Evolutionary conservation across 2,329 filamentous ascomycete genomes (phyloP), one percentile per base, ranked within the genome.

Genomic region (Xylariaceae sp.): DNA sequence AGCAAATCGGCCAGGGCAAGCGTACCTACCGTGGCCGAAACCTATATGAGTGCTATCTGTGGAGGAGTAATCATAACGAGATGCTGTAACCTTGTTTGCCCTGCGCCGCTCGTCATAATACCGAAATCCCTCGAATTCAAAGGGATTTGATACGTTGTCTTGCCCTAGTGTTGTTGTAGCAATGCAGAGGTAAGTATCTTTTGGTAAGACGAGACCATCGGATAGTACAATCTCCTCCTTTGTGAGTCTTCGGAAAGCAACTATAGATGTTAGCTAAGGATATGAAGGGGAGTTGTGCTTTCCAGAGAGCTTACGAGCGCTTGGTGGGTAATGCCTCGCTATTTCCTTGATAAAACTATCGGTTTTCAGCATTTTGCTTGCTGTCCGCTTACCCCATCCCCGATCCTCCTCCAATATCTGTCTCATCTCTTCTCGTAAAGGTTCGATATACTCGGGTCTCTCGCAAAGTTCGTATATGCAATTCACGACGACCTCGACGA

Each of bases 151-250:
- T 12, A 52, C 49, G 5, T 37, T 23, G 23, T 52, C 49, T 16
- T 52, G 49, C n/a, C 39, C 29, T n/a, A 16, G 31, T 8, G 49
- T 44, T 21, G 49, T 52, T 21, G 39, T 52, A 9, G 31, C 39
- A n/a, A 52, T 28, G 16, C 39, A 52, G 29, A 45, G 37, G 33
- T 53, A 53, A 12, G 40, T 52, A 9, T 52, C 39, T 23, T 45
- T 37, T 14, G 49, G 49, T 14, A 44, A 23, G 39, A 52, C 12
- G 6, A 52, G 31, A 3, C 44, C 52, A 11, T 29, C 50, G 36
- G 37, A 33, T 14, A 54, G 26, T 12, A 54, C 34, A 26, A 54
- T 54, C n/a, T 46, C 31, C 37, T 47, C 11, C 43, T 41, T 54
- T 2, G 17, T 41, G 19, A 55, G 26, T 19, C 28, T 47, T 36